Base-by-base conservation (phyloP, 306 rosid species). In the Rubus parviflorus region DNA sequence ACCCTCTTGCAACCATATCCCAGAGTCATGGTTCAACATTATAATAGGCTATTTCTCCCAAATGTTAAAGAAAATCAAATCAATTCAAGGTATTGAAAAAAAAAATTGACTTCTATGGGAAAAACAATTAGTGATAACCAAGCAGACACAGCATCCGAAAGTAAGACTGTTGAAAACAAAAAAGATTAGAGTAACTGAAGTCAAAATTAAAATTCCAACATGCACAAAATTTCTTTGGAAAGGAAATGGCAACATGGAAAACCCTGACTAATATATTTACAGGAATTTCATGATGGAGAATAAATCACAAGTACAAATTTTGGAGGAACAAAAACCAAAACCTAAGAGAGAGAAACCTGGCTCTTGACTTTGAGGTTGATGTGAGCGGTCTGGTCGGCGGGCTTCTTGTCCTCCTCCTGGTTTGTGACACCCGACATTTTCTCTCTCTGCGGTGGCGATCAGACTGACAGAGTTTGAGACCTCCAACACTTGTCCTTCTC, bases 281-380 rank as follows among this genome's bases (percentile, higher is more conserved):
- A 10, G 7, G 2, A 14, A 25, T 13, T 25, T 14, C 54, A 73
- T 42, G 4, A 5, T 1, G 13, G 23, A 38, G 7, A 45, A 73
- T 13, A 61, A 4, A 60, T 25, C 7, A 15, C 25, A 61, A 30
- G 12, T 60, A 60, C 19, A 61, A 30, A 14, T 45, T 58, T 22
- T n/a, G 10, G 23, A 2, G 22, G 6, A 5, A 72, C 3, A 16
- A 38, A 25, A 61, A 19, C 40, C 6, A 45, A 70, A 41, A 22
- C 57, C 58, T 23, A 10, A 25, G 16, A 40, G 20, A 67, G 38
- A 25, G 16, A 11, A 6, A 85, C 89, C 89, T 85, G 89, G 78
- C 84, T 84, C 80, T 85, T 85, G 83, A 85, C 89, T 82, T 85
- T 82, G 73, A 85, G 84, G 60, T 85, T 85, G 78, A 85, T 85